Evolutionary conservation across 2,329 filamentous ascomycete genomes (phyloP), one percentile per base, ranked within the genome.

Genomic region (Magnaporthiopsis rhizophila): DNA sequence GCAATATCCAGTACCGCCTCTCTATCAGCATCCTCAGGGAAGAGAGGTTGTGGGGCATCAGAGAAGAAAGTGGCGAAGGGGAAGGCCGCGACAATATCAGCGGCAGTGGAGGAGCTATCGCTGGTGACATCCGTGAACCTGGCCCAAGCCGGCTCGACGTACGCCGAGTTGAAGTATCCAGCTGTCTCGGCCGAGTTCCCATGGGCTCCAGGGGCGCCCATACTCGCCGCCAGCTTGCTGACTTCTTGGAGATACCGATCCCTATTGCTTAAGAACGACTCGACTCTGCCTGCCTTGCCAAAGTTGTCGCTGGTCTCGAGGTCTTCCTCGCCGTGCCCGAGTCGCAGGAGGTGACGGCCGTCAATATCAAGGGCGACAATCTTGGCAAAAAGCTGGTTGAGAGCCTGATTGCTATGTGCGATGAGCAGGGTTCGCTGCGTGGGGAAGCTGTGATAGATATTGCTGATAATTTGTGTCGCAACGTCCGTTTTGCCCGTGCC

Each of bases 401-500:
- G 81, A 2, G 95, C 96, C 75, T 99, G 96, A 73, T 99, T 99
- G 76, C 94, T 98, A 75, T 99, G 95, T 5, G 95, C 95, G 68
- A 99, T 87, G 57, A 99, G 85, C 24, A 99, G 80, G 0, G 95
- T 99, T 70, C 92, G 89, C 75, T 99, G 92, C 68, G 89, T 83
- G 9, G 95, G 93, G 74, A 97, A 99, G 77, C 98, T 97, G 80
- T 98, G 94, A 73, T 99, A 99, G 70, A 99, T 90, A 75, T 98
- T 97, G 79, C 91, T 97, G 78, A 99, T 99, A 74, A 98, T 96
- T 75, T 99, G 95, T 5, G 94, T 97, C 61, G 92, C 93, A 63
- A 99, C 95, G 76, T 99, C 95, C n/a, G 95, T 99, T 80, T 99
- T 99, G 67, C 96, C 95, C 8, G 95, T 99, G 64, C 95, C 95